These are phyloP conservation scores for Neobulgaria alba DNA, from an alignment of 2,329 filamentous ascomycete genomes.

Conservation along the genomic window DNA sequence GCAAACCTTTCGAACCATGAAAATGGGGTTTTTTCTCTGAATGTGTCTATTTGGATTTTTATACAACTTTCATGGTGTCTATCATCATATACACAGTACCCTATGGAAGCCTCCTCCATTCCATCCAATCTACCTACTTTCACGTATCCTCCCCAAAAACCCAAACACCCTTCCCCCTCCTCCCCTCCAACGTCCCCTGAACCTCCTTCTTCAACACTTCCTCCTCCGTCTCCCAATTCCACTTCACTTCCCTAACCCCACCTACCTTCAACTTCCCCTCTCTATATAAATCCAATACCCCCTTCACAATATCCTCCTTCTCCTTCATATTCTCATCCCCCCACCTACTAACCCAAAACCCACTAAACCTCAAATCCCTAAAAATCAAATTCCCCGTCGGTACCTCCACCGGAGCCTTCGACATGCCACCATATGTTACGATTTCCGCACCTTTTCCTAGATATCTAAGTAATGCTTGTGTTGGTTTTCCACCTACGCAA, in stretches of 20 bases:
- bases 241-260: slow-evolving; percentile 73
- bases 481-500: slow-evolving; percentile 85
- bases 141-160: slow-evolving; percentile 65
- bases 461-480: slow-evolving; percentile 67
- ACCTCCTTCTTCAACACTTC: slow-evolving; percentile 63
- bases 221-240: slow-evolving; percentile 74
- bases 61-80: too few species aligned
- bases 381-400: slow-evolving; percentile 87
- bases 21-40: too few species aligned
- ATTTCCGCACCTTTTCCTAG: slow-evolving; percentile 62
- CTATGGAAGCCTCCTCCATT: too few species aligned
- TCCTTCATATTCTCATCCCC: slow-evolving; percentile 63
- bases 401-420: slow-evolving; percentile 71
- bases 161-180: slow-evolving; percentile 86
- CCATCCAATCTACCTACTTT: too few species aligned
- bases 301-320: slow-evolving; percentile 73
- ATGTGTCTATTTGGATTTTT: too few species aligned
- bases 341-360: slow-evolving; percentile 94
- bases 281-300: slow-evolving; percentile 69
- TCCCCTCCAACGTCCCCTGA: slow-evolving; percentile 75
- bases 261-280: slow-evolving; percentile 73
- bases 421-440: slow-evolving; percentile 95
- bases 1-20: too few species aligned
- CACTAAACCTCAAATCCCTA: slow-evolving; percentile 79
- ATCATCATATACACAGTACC: too few species aligned